phyloP scores from a whole-genome alignment of 163 green algal genomes.

The Chloromonas sp. region DNA sequence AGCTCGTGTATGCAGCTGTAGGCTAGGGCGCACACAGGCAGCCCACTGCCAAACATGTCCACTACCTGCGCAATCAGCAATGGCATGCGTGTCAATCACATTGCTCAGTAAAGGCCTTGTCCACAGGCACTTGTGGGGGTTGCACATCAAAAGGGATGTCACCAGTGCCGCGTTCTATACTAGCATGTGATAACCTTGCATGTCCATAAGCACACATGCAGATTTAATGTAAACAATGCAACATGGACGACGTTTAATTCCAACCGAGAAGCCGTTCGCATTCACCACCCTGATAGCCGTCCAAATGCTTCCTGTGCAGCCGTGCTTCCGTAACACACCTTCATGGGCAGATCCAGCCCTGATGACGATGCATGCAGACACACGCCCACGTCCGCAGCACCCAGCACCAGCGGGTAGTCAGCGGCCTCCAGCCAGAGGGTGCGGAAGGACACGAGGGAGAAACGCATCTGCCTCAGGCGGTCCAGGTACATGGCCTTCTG shows the following conservation, averaged over 20 bases:
- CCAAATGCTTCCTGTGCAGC: no score
- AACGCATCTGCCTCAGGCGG: slow-evolving; percentile 40
- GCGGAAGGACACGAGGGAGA: slow-evolving; percentile 67
- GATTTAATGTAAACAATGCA: no score
- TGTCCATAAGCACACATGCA: no score
- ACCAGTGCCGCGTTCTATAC: no score
- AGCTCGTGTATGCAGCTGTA: slow-evolving; percentile 83
- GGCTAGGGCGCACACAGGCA: slow-evolving; percentile 72
- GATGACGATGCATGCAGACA: slow-evolving; percentile 87
- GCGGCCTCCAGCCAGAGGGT: slow-evolving; percentile 80
- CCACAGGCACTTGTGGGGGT: no score
- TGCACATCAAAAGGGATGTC: no score
- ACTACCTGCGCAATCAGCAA: slow-evolving; percentile 61
- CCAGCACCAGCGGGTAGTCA: slow-evolving; percentile 89
- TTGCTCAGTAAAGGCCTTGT: neutral
- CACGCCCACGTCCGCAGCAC: slow-evolving; percentile 87
- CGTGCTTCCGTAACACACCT: neutral
- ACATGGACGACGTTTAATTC: no score
- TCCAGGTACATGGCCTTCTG: slow-evolving; percentile 60
- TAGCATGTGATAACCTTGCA: no score
- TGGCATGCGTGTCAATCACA: neutral
- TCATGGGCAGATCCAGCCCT: slow-evolving; percentile 84
- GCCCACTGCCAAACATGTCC: slow-evolving; percentile 86
- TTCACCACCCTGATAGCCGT: no score
- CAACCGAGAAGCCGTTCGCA: no score